Conservation (phyloP, 2,329 filamentous ascomycete species). For the Onygenales sp. region DNA sequence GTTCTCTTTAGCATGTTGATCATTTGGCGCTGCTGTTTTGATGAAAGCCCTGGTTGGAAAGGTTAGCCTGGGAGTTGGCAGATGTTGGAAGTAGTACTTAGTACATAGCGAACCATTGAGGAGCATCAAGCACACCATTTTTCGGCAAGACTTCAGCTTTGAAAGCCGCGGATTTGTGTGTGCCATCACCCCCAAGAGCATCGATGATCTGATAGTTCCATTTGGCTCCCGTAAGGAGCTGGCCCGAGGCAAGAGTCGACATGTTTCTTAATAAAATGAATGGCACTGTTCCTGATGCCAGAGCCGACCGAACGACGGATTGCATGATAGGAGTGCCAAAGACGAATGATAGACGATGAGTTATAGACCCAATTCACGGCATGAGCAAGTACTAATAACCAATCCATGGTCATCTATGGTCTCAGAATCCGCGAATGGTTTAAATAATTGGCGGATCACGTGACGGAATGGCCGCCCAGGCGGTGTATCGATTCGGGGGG, state of each 20-base stretch:
- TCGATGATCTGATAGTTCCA: constrained; percentile 5
- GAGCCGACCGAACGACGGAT: background rate
- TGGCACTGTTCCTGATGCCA: too few relatives aligned
- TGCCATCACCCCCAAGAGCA: constrained; percentile 1
- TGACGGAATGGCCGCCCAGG: too few relatives aligned
- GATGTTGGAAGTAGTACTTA: background rate
- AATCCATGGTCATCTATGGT: too few relatives aligned
- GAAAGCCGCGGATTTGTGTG: constrained; percentile 5
- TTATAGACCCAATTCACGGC: too few relatives aligned
- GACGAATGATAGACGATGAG: background rate
- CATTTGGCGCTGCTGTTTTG: constrained; percentile 4
- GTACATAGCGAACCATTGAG: constrained; percentile 5
- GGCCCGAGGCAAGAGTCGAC: background rate
- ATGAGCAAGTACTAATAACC: too few relatives aligned
- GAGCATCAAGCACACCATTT: background rate
- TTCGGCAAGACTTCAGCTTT: constrained; percentile 6
- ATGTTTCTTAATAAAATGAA: constrained; percentile 1
- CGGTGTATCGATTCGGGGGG: too few relatives aligned
- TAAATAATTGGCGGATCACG: too few relatives aligned
- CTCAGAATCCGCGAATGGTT: too few relatives aligned
- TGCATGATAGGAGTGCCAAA: background rate
- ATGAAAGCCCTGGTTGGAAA: constrained; percentile 5
- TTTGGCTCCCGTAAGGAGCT: background rate
- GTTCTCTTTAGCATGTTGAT: constrained; percentile 5
- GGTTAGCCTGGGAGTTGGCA: constrained; percentile 2